Base-by-base conservation (phyloP, 1,284 basidiomycete genomes). In the Cryptococcus jaspeensis region DNA sequence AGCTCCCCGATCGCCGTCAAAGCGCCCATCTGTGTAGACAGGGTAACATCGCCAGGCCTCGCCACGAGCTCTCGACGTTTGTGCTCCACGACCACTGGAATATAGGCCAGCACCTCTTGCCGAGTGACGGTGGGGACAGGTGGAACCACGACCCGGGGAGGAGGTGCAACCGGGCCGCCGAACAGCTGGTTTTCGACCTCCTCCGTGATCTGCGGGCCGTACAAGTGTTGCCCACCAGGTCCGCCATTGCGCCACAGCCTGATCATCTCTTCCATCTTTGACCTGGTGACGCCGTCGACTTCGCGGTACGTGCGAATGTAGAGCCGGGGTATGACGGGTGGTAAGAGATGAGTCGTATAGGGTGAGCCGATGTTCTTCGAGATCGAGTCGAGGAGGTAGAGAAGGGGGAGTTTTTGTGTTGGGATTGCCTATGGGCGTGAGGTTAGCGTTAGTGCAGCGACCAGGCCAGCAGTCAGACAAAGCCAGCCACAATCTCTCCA, bases 221-320 rank as follows among this genome's bases (percentile, higher is more conserved):
- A 97, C 2, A 97, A 80, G 70, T 92, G 89, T 56, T 84, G 84
- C n/a, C 88, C 84, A 47, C 82, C 82, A 1, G 88, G 87, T 11
- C 87, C 86, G 37, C 90, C 90, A 36, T 85, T 88, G 35, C 92
- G 83, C 93, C 93, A 97, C 9, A 93, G 92, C 39, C 90, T 79
- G 18, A 96, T 83, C 86, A 97, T 91, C 76, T 97, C 93, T 71
- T 94, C 91, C 89, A 97, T 92, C 78, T 95, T 96, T 73, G 85
- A 84, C 60, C 88, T 87, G 7, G 90, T 95, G 38, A 80, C 78
- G 40, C 85, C 85, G 72, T 95, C 92, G 61, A 94, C 91, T 65
- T 85, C 83, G 53, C 83, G 82, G 77, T 96, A 95, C 32, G 92
- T 87, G 62, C 89, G 85, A 64, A 93, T 80, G 78, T 92, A 96